These are phyloP conservation scores for Pseudogymnoascus sp. DNA, from an alignment of 2,329 filamentous ascomycete species.

Conservation along the genomic window DNA sequence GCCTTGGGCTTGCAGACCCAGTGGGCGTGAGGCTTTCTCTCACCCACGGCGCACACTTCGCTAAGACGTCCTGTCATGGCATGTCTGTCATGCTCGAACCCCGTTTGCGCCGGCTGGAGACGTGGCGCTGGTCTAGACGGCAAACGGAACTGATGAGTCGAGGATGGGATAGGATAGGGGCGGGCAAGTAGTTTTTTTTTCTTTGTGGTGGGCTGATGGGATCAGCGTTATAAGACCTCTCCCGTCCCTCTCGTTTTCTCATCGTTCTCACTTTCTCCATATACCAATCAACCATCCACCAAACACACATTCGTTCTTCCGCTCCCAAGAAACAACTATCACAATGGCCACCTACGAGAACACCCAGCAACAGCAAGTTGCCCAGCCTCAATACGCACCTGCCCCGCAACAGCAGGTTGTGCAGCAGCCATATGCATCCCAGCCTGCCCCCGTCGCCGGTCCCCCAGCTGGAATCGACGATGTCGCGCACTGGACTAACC, in stretches of 20 bases:
- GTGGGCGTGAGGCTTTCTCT: background rate
- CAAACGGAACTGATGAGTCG: background rate
- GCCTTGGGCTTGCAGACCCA: background rate
- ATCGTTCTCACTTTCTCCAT: background rate
- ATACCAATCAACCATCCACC: background rate
- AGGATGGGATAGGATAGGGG: background rate
- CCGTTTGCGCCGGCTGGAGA: constrained; percentile 4
- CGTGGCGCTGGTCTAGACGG: background rate
- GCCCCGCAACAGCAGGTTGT: constrained; percentile 3
- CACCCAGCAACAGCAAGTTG: background rate
- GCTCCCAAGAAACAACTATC: background rate
- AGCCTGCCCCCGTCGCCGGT: background rate
- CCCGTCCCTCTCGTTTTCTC: background rate
- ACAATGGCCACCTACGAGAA: background rate
- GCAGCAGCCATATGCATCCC: background rate
- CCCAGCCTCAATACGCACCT: background rate
- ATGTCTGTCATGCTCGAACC: background rate
- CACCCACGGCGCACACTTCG: background rate
- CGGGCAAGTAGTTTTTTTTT: background rate
- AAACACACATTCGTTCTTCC: background rate
- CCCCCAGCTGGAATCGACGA: constrained; percentile 7
- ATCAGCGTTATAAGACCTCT: background rate
- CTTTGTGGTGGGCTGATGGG: background rate
- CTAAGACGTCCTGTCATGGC: background rate
- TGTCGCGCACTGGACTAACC: constrained; percentile 12